Base-by-base conservation (phyloP, 352 stramenopile species). In the Phytophthora rubi region DNA sequence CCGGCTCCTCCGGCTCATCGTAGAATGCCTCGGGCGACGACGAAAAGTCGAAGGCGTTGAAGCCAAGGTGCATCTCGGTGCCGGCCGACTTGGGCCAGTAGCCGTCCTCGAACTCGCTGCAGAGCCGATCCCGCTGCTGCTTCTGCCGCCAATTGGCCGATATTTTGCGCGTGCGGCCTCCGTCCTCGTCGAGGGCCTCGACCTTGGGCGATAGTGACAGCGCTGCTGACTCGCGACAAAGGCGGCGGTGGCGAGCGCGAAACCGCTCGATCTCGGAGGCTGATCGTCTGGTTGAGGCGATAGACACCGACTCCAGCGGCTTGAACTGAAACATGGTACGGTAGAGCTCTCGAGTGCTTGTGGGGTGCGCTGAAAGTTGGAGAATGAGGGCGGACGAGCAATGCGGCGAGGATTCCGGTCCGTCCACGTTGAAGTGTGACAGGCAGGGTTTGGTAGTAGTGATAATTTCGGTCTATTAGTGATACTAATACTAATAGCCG, bases 21-120 rank as follows among this genome's bases (percentile, higher is more conserved):
- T 56, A 55, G 21, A 87, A 85, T 6, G 64, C 70, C 47, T 87
- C 80, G 21, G 77, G 80, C 8, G 75, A 80, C 44, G 60, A 53
- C 15, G 58, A 69, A 28, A 80, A 85, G 70, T 85, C 77, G 44
- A 87, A 85, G 15, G 80, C 80, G 62, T 84, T 84, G 55, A 82
- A 80, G 33, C 66, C 67, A 53, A 79, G 45, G 52, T 73, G 68
- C 74, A 76, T 68, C 58, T 78, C 73, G 9, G 68, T 76, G 7
- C 68, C 62, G 9, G 63, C 65, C 28, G 57, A 59, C 35, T 62
- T 53, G 15, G 55, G 55, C 68, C 65, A 74, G 51, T 62, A 53
- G 32, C 71, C 62, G 16, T 78, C 62, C 6, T 76, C 65, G 0
- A 68, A 57, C n/a, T 73, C 62, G 18, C 68, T 55, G 42, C n/a